Conservation (phyloP, 2,329 filamentous ascomycete species). For the Escovopsis sp. region DNA sequence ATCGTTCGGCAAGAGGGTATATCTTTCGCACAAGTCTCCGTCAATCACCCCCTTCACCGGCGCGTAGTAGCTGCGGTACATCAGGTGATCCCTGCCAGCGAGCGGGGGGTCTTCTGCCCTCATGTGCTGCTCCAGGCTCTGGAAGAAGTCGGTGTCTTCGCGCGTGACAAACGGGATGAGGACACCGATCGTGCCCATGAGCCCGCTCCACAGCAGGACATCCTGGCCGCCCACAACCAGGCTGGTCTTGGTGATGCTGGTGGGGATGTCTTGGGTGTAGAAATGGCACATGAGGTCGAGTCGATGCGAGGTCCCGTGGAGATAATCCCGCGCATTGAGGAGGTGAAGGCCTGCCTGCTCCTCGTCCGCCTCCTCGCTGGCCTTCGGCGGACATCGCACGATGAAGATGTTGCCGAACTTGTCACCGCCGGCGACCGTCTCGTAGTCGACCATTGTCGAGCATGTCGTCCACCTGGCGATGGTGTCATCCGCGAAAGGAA, state of each 20-base stretch:
- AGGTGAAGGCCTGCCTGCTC: conserved; percentile 82
- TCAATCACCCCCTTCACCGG: conserved; percentile 96
- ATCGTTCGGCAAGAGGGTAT: conserved; percentile 66
- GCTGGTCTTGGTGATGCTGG: conserved; percentile 75
- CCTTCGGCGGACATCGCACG: conserved; percentile 71
- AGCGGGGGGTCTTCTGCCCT: conserved; percentile 75
- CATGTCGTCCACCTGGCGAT: conserved; percentile 83
- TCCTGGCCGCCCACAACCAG: conserved; percentile 86
- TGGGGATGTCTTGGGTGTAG: conserved; percentile 84
- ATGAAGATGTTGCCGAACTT: conserved; percentile 97
- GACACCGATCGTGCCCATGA: conserved; percentile 89
- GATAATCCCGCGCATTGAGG: conserved; percentile 77
- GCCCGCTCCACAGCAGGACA: conserved; percentile 80
- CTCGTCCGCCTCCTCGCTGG: conserved; percentile 81
- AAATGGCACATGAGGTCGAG: conserved; percentile 77
- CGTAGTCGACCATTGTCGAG: conserved; percentile 91
- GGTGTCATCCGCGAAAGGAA: conserved; percentile 85
- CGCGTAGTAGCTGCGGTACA: conserved; percentile 90
- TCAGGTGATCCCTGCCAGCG: conserved; percentile 84
- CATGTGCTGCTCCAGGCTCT: conserved; percentile 79
- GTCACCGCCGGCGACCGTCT: conserved; percentile 86
- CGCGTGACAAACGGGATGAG: conserved; percentile 83
- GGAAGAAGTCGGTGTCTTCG: conserved; percentile 96
- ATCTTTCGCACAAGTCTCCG: conserved; percentile 90
- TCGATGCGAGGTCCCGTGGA: conserved; percentile 78